Evolutionary conservation across 306 rosid genomes (phyloP), one percentile per base, ranked within the genome.

Genomic region (Castanea sativa): DNA sequence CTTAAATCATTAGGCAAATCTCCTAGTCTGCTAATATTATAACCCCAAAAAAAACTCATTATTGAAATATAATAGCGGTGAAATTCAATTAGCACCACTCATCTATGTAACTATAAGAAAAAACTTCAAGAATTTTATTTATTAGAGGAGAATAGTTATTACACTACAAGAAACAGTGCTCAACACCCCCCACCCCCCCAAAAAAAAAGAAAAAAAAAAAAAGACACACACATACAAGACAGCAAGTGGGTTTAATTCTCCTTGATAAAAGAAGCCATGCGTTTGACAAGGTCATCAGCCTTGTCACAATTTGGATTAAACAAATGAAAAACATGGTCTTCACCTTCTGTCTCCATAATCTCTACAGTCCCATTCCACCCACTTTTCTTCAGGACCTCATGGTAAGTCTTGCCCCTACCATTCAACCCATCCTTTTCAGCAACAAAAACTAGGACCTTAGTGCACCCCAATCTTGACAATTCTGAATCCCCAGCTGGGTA

Each of bases 351-450:
- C 53, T 83, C 91, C 41, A 58, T 76, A 12, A 83, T 32, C 2
- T 83, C 87, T 35, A 83, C 81, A 1, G 4, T 29, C 0, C 90
- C 92, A 3, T 18, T 65, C 91, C 95, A 87, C 32, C 88, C 88
- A 60, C 85, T 80, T 13, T 71, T 83, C 58, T 73, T 81, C 83
- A 88, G 10, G 0, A 76, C 76, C 33, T 90, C 88, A 3, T 56
- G 61, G 32, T 88, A 88, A 21, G n/a, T 55, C 73, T 59, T 1
- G 0, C 89, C 89, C 5, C 90, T 73, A 0, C 81, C 87, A 20
- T 27, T 69, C 71, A 88, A 6, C 25, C 27, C 51, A 61, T 88
- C 92, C 14, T 75, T 77, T 81, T 69, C 89, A 4, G 89, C 90
- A 55, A 86, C 65, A 57, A 81, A 18, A 2, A 90, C 73, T 80